These are phyloP conservation scores for Paralagenidium karlingii DNA, from an alignment of 352 stramenopile species.

Conservation along the genomic window DNA sequence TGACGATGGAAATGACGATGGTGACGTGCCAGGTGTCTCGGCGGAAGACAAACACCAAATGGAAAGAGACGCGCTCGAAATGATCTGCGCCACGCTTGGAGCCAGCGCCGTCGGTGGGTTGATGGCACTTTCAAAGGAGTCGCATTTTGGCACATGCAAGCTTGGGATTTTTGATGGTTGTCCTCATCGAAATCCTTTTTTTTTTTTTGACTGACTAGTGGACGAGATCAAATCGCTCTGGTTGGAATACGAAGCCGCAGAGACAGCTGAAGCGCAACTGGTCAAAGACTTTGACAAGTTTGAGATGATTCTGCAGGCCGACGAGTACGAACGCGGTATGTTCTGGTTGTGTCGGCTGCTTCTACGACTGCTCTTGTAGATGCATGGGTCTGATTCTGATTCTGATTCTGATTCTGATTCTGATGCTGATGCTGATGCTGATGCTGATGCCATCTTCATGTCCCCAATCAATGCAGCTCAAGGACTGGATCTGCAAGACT, in stretches of 20 bases:
- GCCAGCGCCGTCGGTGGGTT: constrained; percentile 8
- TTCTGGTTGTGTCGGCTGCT: background rate
- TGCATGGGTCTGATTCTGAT: background rate
- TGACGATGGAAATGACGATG: background rate
- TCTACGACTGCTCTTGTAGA: background rate
- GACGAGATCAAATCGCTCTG: constrained; percentile 75
- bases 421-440: no score
- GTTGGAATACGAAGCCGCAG: constrained; percentile 80
- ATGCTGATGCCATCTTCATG: background rate
- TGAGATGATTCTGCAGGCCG: constrained; percentile 91
- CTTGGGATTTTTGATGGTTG: no score
- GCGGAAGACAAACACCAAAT: constrained; percentile 84
- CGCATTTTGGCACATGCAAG: no score
- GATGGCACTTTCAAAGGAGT: background rate
- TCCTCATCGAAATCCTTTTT: background rate
- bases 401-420: background rate
- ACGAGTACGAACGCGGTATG: constrained; percentile 86
- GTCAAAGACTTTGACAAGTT: constrained; percentile 92
- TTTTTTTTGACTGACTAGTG: no score
- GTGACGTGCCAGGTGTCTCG: constrained; percentile 39
- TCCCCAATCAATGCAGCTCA: constrained; percentile 20
- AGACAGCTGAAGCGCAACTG: constrained; percentile 71
- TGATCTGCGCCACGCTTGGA: constrained; percentile 49
- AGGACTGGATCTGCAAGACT: constrained; percentile 45
- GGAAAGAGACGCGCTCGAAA: constrained; percentile 73